Base-by-base conservation (phyloP, 1,284 basidiomycete species). In the Irpex sp. region DNA sequence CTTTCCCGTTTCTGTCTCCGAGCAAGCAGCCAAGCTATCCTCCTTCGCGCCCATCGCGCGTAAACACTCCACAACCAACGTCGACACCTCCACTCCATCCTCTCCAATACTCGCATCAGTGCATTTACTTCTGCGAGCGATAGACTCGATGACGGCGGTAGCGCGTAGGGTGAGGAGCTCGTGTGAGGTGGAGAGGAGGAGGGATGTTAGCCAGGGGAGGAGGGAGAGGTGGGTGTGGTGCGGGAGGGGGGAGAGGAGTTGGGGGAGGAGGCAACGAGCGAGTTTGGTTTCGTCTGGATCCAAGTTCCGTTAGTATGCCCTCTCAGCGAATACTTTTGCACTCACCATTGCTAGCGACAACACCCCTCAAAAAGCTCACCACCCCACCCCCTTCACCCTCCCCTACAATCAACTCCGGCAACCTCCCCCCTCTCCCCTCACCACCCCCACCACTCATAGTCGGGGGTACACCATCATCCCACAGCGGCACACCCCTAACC, bases 261-360 rank as follows among this genome's bases (percentile, higher is more conserved):
- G n/a, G n/a, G n/a, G n/a, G n/a, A n/a, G n/a, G n/a, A n/a, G n/a
- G n/a, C n/a, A n/a, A n/a, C n/a, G n/a, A 7, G 69, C 67, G n/a
- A 79, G 68, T 56, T 73, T 74, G 9, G 62, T 52, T 28, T 69
- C 59, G 63, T 83, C 85, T 87, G 39, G 12, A 9, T n/a, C 12
- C n/a, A 8, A 21, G 33, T 39, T n/a, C n/a, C 16, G 16, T 28
- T 5, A n/a, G n/a, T 23, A 12, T 10, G 36, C 23, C n/a, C 14
- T n/a, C 36, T 5, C 3, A 4, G 21, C 12, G 19, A 18, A 28
- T 16, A 18, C n/a, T n/a, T 5, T 12, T 18, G 18, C 10, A 51
- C 59, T 6, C 8, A 53, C 59, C 59, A 52, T 57, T 39, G 2
- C 28, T 37, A 14, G 49, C n/a, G n/a, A 59, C 18, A 19, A 58